These are phyloP conservation scores for Plasmodium knowlesi DNA, from an alignment of 169 alveolate species.

Conservation along the genomic window DNA sequence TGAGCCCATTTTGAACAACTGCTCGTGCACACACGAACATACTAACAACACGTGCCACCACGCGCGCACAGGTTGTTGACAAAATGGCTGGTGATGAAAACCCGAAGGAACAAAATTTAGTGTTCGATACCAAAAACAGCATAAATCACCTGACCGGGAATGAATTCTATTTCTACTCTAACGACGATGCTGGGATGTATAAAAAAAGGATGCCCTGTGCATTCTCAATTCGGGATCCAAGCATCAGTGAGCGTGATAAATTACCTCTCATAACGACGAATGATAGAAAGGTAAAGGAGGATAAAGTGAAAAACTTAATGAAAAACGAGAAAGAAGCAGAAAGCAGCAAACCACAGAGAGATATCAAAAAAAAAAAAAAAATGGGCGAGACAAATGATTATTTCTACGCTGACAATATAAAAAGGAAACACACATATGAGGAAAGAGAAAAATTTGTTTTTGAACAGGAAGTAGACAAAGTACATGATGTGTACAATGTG, in stretches of 20 bases:
- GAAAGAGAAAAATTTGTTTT: slow-evolving; percentile 73
- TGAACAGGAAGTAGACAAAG: slow-evolving; percentile 54
- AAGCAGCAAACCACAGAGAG: not conserved
- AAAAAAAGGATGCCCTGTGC: not conserved
- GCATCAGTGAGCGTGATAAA: not conserved
- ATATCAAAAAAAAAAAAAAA: not conserved
- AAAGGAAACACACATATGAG: not conserved
- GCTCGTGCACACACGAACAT: not conserved
- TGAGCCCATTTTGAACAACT: not conserved
- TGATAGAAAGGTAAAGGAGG: not conserved
- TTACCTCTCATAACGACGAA: not conserved
- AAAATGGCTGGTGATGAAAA: slow-evolving; percentile 44
- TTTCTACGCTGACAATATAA: not conserved
- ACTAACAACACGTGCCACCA: not conserved
- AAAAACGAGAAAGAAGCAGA: not conserved
- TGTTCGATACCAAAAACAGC: slow-evolving; percentile 46
- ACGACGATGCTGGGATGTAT: slow-evolving; percentile 27
- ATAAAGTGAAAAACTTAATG: not conserved
- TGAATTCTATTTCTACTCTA: slow-evolving; percentile 70
- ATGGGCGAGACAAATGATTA: not conserved
- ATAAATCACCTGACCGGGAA: slow-evolving; percentile 72
- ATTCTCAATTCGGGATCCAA: not conserved
- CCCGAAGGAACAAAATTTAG: slow-evolving; percentile 9
- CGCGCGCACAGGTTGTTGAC: not conserved
- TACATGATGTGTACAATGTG: slow-evolving; percentile 29